Conservation (phyloP, 2,329 filamentous ascomycete species). For the Sarocladium oryzae region DNA sequence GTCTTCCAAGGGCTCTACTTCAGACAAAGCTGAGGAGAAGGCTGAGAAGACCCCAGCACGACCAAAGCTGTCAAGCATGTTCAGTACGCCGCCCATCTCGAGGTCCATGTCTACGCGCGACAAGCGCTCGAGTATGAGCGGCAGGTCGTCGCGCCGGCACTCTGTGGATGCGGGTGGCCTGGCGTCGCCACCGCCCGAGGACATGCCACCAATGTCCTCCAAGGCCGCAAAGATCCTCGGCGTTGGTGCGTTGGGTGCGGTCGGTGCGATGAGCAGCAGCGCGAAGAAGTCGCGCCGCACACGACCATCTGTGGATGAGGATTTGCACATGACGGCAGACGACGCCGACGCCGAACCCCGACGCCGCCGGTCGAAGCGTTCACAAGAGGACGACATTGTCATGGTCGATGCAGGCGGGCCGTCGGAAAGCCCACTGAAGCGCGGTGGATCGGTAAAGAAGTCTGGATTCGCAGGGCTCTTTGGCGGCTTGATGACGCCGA, state of each 20-base stretch:
- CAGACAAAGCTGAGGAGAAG: constrained; percentile 57
- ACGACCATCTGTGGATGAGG: constrained; percentile 18
- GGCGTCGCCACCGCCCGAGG: constrained; percentile 67
- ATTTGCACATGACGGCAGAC: constrained; percentile 5
- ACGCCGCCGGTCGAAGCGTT: constrained; percentile 24
- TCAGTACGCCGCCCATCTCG: constrained; percentile 61
- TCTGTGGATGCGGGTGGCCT: constrained; percentile 62
- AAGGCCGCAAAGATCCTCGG: constrained; percentile 78
- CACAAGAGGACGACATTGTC: constrained; percentile 31
- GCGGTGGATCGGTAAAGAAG: constrained; percentile 37
- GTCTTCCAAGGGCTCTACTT: constrained; percentile 63
- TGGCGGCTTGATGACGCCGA: constrained; percentile 42
- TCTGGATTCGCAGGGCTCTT: constrained; percentile 55
- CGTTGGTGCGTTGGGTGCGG: constrained; percentile 47
- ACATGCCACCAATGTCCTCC: constrained; percentile 55
- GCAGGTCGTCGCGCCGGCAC: constrained; percentile 59
- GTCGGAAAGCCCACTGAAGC: constrained; percentile 26
- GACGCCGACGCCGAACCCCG: constrained; percentile 28
- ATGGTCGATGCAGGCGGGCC: constrained; percentile 30
- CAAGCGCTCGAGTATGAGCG: constrained; percentile 48
- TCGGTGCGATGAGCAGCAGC: too few relatives aligned
- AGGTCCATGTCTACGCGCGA: constrained; percentile 64
- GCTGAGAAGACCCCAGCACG: constrained; percentile 43
- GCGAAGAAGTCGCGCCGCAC: constrained; percentile 42
- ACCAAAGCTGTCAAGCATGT: constrained; percentile 48